Evolutionary conservation across 805 yeast genomes (phyloP).

Genomic region (Metschnikowia drakensbergensis): DNA sequence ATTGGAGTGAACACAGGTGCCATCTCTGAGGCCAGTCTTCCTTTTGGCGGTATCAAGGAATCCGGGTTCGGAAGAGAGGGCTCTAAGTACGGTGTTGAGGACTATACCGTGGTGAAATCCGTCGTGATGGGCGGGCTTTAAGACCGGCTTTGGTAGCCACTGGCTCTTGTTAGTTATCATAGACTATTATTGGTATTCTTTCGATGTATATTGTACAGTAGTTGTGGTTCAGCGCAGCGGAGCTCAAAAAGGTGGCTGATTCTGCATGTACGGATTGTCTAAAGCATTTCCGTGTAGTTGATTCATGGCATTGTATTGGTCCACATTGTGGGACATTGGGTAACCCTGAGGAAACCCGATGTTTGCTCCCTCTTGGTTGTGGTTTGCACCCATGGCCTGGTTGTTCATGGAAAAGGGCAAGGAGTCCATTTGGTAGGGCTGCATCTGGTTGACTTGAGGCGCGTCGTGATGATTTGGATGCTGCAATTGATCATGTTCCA

Average conservation of each 20-base stretch:
- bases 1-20: constrained; percentile 75
- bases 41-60: constrained; percentile 76
- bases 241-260: constrained; percentile 3
- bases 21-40: constrained; percentile 63
- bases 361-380: neutral
- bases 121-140: constrained; percentile 36
- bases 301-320: constrained; percentile 5
- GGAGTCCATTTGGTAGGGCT: constrained; percentile 3
- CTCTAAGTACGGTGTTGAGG: constrained; percentile 70
- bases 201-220: neutral
- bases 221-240: neutral
- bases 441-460: constrained; percentile 2
- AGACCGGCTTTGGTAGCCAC: neutral
- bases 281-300: constrained; percentile 1
- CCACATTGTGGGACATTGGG: neutral
- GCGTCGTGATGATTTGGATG: neutral
- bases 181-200: neutral
- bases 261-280: constrained; percentile 3
- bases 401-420: neutral
- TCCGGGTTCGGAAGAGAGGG: constrained; percentile 84
- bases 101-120: constrained; percentile 63
- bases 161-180: neutral
- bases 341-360: neutral
- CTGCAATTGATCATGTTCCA: neutral
- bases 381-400: neutral